Evolutionary conservation across 306 rosid species (phyloP), one percentile per base, ranked within the genome.

Genomic region (Dicorynia guianensis): DNA sequence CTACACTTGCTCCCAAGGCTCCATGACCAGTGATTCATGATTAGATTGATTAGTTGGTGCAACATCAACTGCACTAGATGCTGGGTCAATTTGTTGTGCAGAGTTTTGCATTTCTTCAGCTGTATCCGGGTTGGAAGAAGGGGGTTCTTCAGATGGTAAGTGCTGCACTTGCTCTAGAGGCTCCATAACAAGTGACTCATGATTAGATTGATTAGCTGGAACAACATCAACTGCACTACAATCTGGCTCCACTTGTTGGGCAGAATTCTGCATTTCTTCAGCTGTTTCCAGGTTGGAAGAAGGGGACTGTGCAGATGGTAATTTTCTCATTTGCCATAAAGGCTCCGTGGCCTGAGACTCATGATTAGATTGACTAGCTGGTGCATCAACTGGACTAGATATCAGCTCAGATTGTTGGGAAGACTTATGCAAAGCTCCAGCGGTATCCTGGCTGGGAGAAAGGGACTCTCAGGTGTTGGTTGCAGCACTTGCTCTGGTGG

Each of bases 111-210:
- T 55, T 56, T 62, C 85, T 55, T 40, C 57, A 66, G 48, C 67
- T 30, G 69, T 5, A 69, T 49, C 59, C 72, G 50, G 78, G 76
- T 71, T 17, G 47, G 71, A 76, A 73, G 80, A 48, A 55, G 83
- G 61, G 82, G 69, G n/a, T n/a, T 40, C 83, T 40, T 74, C 35
- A 46, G 89, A 70, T 40, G 59, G 75, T 8, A 76, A 56, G 44
- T 76, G 76, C 64, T 61, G 79, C 56, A 67, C 76, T 76, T 78
- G 87, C 60, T 38, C 79, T 63, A 20, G 76, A 69, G 63, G 81
- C 66, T 63, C 79, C 72, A 8, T 14, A 46, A 69, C 48, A 1
- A 19, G 43, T 33, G 59, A n/a, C 18, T 20, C 33, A 4, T 10
- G 64, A 57, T 34, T 48, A 33, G 10, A 49, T 33, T n/a, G 58